Conservation (phyloP, 1,284 basidiomycete species). For the Marasmius fiardii region DNA sequence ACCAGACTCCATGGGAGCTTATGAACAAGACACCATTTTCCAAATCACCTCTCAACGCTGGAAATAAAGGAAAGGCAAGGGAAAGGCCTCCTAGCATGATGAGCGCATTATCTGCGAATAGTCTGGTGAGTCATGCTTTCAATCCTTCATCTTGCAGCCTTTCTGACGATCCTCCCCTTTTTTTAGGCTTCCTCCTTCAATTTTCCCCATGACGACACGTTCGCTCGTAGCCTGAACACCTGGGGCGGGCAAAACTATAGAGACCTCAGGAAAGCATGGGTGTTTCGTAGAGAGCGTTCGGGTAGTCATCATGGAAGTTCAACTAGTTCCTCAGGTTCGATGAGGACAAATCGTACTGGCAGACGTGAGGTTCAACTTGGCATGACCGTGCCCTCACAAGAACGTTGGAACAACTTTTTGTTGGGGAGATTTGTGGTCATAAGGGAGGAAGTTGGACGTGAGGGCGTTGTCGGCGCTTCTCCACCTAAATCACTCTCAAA, state of each 20-base stretch:
- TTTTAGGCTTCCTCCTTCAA: background rate
- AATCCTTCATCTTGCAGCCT: no score
- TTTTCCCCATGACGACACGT: slow-evolving; percentile 9
- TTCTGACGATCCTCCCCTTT: background rate
- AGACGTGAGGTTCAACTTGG: background rate
- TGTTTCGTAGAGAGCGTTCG: slow-evolving; percentile 1
- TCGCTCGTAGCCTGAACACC: slow-evolving; percentile 1
- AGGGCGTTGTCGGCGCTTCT: background rate
- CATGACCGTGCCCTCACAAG: slow-evolving; percentile 5
- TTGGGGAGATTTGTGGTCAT: slow-evolving; percentile 9
- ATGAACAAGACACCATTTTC: slow-evolving; percentile 1
- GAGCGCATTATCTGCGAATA: background rate
- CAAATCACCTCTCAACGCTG: background rate
- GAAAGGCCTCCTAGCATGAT: background rate
- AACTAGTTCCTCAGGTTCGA: background rate
- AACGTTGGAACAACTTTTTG: slow-evolving; percentile 11
- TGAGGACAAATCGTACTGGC: background rate
- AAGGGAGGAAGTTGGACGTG: slow-evolving; percentile 8
- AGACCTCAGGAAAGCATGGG: slow-evolving; percentile 6
- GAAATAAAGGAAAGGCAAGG: background rate
- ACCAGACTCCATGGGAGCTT: background rate
- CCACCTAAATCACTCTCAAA: background rate
- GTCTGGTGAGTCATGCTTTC: background rate
- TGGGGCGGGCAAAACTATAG: slow-evolving; percentile 6
- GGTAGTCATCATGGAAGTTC: background rate